Evolutionary conservation across 768 basidiomycete species (phyloP).

Genomic region (Sporobolomyces roseus): DNA sequence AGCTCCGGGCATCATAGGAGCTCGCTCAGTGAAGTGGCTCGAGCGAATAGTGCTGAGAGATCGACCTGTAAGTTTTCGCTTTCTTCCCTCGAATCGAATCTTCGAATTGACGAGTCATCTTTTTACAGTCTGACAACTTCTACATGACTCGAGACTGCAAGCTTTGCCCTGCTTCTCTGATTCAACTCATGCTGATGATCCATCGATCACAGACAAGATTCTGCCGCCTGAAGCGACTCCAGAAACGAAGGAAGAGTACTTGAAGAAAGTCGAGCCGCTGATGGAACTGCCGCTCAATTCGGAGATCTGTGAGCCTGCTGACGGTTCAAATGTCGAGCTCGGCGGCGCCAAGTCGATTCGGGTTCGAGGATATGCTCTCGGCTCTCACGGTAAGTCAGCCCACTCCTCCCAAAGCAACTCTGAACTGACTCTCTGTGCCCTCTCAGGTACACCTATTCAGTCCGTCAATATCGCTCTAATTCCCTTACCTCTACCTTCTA

Average conservation of each 20-base stretch:
- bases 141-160: slow-evolving; percentile 21
- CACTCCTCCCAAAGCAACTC: no score
- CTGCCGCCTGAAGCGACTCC: slow-evolving; percentile 20
- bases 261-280: slow-evolving; percentile 15
- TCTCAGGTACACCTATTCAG: slow-evolving; percentile 20
- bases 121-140: slow-evolving; percentile 21
- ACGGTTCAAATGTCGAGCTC: neutral
- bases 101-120: no score
- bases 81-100: no score
- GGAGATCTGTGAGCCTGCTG: slow-evolving; percentile 24
- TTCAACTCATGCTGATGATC: neutral
- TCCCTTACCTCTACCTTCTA: neutral
- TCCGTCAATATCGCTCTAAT: slow-evolving; percentile 17
- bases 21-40: slow-evolving; percentile 74
- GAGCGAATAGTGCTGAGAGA: slow-evolving; percentile 56
- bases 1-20: slow-evolving; percentile 65
- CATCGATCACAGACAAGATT: slow-evolving; percentile 23
- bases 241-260: slow-evolving; percentile 20
- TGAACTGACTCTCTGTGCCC: neutral
- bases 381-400: slow-evolving; percentile 10
- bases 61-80: no score
- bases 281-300: slow-evolving; percentile 28
- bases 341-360: neutral
- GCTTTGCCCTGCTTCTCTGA: neutral
- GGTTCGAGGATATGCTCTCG: slow-evolving; percentile 27